Evolutionary conservation across 2,329 filamentous ascomycete genomes (phyloP), one percentile per base, ranked within the genome.

Genomic region (Calonectria ilicicola): DNA sequence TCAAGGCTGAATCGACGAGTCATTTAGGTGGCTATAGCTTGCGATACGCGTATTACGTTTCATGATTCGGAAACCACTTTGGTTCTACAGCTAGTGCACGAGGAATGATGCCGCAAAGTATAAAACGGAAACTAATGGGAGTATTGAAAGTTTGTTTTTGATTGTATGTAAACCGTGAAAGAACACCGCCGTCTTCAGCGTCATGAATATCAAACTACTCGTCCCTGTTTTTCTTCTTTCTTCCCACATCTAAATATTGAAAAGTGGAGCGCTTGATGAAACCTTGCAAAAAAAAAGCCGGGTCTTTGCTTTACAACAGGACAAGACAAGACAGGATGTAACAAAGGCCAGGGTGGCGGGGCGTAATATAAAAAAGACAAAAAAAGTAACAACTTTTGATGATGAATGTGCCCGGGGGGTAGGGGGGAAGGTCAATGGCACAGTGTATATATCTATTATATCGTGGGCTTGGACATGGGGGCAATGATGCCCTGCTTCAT

Each of bases 401-500:
- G 49, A 46, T 26, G 38, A 56, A 26, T 21, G 23, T n/a, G 35
- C 66, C 47, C 17, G 12, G 17, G 6, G 23, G 29, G 19, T 10
- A n/a, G 4, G 29, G 29, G 29, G 8, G 8, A 29, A 29, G 29
- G 42, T 8, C 27, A 29, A 65, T 58, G 64, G 56, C 62, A 74
- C 19, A n/a, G 27, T 69, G 8, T 29, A 29, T 29, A 49, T 42
- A 51, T 64, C 26, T 15, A 73, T 72, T 83, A 86, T 70, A 81
- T 78, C 65, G 82, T 87, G 21, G 96, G 96, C 86, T 94, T 96
- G 70, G 93, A 91, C 90, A 99, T 94, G 47, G 97, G 94, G 79
- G 91, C 90, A 84, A 99, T 95, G 77, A 97, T 89, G 58, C 97
- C 97, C 85, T 96, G 94, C 88, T 98, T 98, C 83, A 98, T 87